Percentiles rank a stretch among this genome's conserved stretches.
Conservation (phyloP, 1,284 basidiomycete species). For the Chiua sp. region DNA sequence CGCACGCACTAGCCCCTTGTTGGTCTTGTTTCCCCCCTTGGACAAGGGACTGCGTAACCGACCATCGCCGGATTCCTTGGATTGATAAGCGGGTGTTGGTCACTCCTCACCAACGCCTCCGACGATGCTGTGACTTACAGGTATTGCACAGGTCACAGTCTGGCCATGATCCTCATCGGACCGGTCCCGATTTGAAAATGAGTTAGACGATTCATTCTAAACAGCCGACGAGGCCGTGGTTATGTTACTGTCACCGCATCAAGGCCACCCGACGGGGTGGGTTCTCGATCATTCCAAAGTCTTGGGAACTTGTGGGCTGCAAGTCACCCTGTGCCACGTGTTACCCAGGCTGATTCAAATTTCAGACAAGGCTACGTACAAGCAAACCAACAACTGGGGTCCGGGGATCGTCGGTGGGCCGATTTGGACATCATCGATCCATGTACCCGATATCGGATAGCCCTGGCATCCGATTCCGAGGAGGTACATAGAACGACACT, state of each 20-base stretch:
- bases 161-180: not conserved
- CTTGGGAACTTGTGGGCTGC: too few species aligned
- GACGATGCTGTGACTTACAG: too few species aligned
- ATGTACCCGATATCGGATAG: not conserved
- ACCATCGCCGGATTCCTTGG: not conserved
- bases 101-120: too few species aligned
- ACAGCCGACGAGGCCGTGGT: not conserved
- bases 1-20: too few species aligned
- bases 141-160: too few species aligned
- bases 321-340: not conserved
- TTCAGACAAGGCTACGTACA: too few species aligned
- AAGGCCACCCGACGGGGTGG: not conserved
- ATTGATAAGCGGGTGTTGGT: too few species aligned
- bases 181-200: not conserved
- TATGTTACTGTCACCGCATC: not conserved
- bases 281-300: not conserved
- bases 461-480: too few species aligned
- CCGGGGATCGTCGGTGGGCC: not conserved
- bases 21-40: too few species aligned
- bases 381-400: not conserved
- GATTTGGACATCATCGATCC: not conserved
- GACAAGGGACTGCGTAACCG: not conserved
- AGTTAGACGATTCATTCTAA: not conserved
- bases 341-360: too few species aligned
- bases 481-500: too few species aligned